These are phyloP conservation scores for Apiotrichum sp. DNA, from an alignment of 1,284 basidiomycete species.

Conservation along the genomic window DNA sequence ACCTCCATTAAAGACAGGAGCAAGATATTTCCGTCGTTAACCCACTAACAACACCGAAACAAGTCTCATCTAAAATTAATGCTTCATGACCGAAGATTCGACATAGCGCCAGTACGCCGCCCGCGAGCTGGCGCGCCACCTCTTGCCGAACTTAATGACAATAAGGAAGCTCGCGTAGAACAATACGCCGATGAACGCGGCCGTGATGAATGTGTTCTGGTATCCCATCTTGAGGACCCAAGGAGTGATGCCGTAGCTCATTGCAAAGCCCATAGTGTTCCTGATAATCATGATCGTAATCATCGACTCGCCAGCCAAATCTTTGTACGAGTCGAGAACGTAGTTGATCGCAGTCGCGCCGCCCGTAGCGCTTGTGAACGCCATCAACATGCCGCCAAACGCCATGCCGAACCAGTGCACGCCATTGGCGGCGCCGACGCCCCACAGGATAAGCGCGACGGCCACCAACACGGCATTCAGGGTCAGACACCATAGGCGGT, in stretches of 20 bases:
- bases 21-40: no score
- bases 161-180: conserved; percentile 18
- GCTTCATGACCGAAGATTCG: conserved; percentile 11
- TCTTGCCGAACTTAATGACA: conserved; percentile 18
- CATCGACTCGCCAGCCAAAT: conserved; percentile 22
- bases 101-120: conserved; percentile 20
- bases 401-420: conserved; percentile 26
- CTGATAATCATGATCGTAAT: conserved; percentile 18
- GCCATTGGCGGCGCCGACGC: conserved; percentile 23
- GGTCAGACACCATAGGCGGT: conserved; percentile 23
- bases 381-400: conserved; percentile 18
- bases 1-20: no score
- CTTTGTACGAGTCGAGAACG: conserved; percentile 29
- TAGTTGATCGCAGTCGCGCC: conserved; percentile 27
- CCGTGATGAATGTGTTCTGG: conserved; percentile 20
- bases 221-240: conserved; percentile 19
- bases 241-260: conserved; percentile 22
- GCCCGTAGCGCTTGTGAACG: conserved; percentile 18
- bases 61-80: neutral
- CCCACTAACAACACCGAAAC: no score
- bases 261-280: conserved; percentile 15
- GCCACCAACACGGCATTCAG: conserved; percentile 21
- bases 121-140: conserved; percentile 8
- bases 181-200: conserved; percentile 16
- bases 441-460: conserved; percentile 25